These are phyloP conservation scores for Salix brachista DNA, from an alignment of 345 rosid species.

Conservation along the genomic window DNA sequence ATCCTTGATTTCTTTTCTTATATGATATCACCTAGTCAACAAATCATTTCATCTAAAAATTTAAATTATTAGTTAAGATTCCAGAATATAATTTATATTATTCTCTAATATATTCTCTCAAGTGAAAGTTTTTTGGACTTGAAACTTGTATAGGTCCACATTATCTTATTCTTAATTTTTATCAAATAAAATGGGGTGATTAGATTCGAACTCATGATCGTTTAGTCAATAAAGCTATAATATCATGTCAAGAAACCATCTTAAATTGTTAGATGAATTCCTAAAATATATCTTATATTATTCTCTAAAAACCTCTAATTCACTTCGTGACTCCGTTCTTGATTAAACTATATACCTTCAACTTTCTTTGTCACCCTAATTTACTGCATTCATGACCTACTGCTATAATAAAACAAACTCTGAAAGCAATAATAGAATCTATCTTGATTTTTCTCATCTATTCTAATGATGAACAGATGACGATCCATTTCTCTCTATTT, in stretches of 20 bases:
- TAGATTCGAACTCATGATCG: rapidly evolving
- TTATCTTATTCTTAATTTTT: too few relatives aligned
- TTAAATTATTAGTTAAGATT: rapidly evolving
- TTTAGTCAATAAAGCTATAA: rapidly evolving
- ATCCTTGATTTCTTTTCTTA: not conserved
- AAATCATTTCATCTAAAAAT: too few relatives aligned
- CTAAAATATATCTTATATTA: too few relatives aligned
- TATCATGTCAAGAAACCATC: rapidly evolving
- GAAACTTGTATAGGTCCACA: rapidly evolving
- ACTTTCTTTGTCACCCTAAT: not conserved
- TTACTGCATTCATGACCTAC: not conserved
- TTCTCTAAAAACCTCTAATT: too few relatives aligned
- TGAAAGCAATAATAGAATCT: not conserved
- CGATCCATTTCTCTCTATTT: not conserved
- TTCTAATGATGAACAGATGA: not conserved
- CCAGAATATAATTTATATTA: too few relatives aligned
- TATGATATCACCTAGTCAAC: too few relatives aligned
- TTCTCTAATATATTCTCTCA: rapidly evolving
- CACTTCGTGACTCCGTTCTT: not conserved
- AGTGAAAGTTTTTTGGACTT: rapidly evolving
- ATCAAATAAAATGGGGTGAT: too few relatives aligned
- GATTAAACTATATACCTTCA: not conserved
- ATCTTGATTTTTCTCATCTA: not conserved
- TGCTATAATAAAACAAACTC: not conserved
- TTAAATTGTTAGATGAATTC: rapidly evolving